Evolutionary conservation across 805 yeast species (phyloP).

Genomic region (Jamesozyma rosinii): DNA sequence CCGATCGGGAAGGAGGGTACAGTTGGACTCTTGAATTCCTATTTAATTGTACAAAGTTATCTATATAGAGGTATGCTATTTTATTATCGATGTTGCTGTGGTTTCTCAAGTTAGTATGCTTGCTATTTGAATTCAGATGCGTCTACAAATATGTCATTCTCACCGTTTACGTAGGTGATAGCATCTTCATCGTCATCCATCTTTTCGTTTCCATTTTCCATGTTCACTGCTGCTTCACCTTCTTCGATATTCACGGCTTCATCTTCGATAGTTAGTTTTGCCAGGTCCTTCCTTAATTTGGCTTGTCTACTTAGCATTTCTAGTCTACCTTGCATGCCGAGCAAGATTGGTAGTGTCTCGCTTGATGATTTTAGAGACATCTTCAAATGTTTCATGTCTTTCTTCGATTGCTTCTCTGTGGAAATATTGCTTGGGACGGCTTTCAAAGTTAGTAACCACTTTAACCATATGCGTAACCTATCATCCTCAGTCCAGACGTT

Average conservation of each 20-base stretch:
- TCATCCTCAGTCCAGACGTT: conserved; percentile 21
- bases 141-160: conserved; percentile 37
- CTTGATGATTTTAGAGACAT: conserved; percentile 45
- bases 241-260: conserved; percentile 20
- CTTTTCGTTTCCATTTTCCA: conserved; percentile 32
- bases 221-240: conserved; percentile 2
- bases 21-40: background rate
- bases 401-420: conserved; percentile 29
- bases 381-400: conserved; percentile 47
- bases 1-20: background rate
- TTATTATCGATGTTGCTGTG: background rate
- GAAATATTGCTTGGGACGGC: conserved; percentile 34
- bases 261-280: conserved; percentile 31
- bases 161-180: conserved; percentile 35
- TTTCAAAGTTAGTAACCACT: conserved; percentile 65
- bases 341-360: conserved; percentile 54
- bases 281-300: conserved; percentile 49
- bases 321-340: conserved; percentile 79
- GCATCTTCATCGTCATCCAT: conserved; percentile 32
- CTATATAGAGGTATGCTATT: background rate
- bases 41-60: background rate
- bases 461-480: conserved; percentile 54
- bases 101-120: background rate
- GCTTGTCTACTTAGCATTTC: conserved; percentile 71
- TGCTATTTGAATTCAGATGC: conserved; percentile 28